Conservation (phyloP, 177 flowering plant species). For the Vitis hybrid region DNA sequence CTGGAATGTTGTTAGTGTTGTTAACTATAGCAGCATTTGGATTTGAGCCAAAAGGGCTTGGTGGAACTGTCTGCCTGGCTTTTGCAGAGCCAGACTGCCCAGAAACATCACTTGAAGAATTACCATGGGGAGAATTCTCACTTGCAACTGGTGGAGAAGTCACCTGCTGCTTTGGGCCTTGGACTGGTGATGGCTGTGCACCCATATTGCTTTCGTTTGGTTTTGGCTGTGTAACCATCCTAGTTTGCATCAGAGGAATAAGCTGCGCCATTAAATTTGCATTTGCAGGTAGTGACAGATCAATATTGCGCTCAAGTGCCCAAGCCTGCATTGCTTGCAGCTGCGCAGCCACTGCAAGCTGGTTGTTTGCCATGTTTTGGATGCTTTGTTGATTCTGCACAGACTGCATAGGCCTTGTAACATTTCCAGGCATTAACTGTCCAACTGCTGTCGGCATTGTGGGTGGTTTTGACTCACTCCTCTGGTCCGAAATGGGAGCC, state of each 20-base stretch:
- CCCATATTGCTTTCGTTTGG: slow-evolving; percentile 50
- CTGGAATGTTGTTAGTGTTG: slow-evolving; percentile 37
- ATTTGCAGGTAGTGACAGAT: slow-evolving; percentile 76
- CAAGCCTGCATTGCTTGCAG: slow-evolving; percentile 83
- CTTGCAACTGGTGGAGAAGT: slow-evolving; percentile 57
- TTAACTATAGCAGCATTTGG: slow-evolving; percentile 30
- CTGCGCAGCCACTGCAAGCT: slow-evolving; percentile 67
- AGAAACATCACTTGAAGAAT: slow-evolving; percentile 72
- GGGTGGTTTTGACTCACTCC: slow-evolving; percentile 48
- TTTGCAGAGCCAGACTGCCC: slow-evolving; percentile 67
- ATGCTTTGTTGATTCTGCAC: slow-evolving; percentile 51
- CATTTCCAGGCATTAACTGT: slow-evolving; percentile 44
- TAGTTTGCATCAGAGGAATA: slow-evolving; percentile 74
- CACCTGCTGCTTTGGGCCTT: slow-evolving; percentile 58
- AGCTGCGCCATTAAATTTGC: slow-evolving; percentile 77
- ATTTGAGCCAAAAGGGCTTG: slow-evolving; percentile 45
- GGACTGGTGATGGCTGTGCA: slow-evolving; percentile 44
- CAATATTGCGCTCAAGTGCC: slow-evolving; percentile 89
- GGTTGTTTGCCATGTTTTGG: slow-evolving; percentile 59
- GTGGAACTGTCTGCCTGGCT: slow-evolving; percentile 46
- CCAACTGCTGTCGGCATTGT: slow-evolving; percentile 42
- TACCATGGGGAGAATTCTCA: slow-evolving; percentile 70
- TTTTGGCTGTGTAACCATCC: slow-evolving; percentile 68
- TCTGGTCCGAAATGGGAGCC: slow-evolving; percentile 45
- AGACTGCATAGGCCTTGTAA: slow-evolving; percentile 50